These are phyloP conservation scores for Ophiostoma sp. DNA, from an alignment of 2,329 filamentous ascomycete genomes.

Conservation along the genomic window DNA sequence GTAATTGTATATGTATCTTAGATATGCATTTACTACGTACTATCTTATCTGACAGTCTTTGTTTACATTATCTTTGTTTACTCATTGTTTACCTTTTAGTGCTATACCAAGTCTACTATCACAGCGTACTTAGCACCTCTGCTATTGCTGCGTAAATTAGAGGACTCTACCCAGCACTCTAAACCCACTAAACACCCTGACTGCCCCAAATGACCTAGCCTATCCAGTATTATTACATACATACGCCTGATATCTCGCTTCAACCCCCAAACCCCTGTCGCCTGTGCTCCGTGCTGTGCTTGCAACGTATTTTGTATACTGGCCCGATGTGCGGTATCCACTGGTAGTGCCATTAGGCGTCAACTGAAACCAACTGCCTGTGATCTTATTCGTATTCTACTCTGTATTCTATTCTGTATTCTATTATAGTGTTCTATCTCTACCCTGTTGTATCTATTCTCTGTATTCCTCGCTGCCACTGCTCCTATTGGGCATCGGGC, in stretches of 20 bases:
- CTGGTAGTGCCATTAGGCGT: background rate
- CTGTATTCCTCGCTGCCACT: too few relatives aligned
- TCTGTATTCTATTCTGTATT: too few relatives aligned
- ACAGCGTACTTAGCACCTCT: background rate
- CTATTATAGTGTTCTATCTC: too few relatives aligned
- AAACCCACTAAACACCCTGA: background rate
- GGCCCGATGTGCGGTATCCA: background rate
- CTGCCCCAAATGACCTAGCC: background rate
- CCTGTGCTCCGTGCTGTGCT: conserved; percentile 2
- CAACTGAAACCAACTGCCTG: background rate
- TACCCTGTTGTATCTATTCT: too few relatives aligned
- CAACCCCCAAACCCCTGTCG: background rate
- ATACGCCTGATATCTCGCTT: conserved; percentile 6
- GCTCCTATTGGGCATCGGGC: too few relatives aligned
- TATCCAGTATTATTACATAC: too few relatives aligned
- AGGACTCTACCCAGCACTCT: background rate
- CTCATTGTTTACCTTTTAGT: background rate
- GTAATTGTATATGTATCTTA: too few relatives aligned
- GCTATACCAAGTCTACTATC: too few relatives aligned
- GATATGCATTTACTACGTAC: too few relatives aligned
- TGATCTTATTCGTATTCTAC: too few relatives aligned
- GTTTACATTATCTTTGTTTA: background rate
- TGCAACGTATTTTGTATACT: conserved; percentile 13
- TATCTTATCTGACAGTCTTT: background rate
- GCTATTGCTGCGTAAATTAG: conserved; percentile 3